phyloP scores from a whole-genome alignment of 225 moss, liverwort and hornwort species.

The Bryum argenteum region DNA sequence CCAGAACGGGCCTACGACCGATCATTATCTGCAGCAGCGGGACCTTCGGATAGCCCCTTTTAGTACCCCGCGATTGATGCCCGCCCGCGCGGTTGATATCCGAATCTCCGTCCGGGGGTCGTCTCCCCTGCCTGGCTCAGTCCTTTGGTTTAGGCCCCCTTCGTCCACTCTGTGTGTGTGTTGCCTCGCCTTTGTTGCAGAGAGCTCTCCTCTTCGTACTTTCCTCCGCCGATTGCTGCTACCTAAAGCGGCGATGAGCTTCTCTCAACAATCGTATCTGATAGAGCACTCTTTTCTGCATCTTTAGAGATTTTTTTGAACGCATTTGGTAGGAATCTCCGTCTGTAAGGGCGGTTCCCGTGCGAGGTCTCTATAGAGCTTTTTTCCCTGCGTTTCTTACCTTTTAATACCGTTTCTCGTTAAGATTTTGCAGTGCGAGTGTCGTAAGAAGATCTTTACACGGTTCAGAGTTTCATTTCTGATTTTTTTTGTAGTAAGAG shows the following conservation, averaged over 20 bases:
- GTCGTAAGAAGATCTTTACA: slow-evolving; percentile 8
- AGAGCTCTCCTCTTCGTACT: slow-evolving; percentile 19
- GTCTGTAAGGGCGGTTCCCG: slow-evolving; percentile 20
- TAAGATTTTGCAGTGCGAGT: slow-evolving; percentile 27
- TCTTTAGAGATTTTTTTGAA: slow-evolving; percentile 34
- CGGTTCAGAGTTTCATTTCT: background rate
- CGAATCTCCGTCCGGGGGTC: background rate
- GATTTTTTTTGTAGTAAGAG: background rate
- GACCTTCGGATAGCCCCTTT: slow-evolving; percentile 21
- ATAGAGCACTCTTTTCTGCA: background rate
- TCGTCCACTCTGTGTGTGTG: slow-evolving; percentile 13
- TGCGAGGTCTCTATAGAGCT: slow-evolving; percentile 13
- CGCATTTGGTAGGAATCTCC: slow-evolving; percentile 26
- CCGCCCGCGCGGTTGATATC: background rate
- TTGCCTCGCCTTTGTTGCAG: slow-evolving; percentile 12
- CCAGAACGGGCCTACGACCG: background rate
- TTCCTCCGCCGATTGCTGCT: slow-evolving; percentile 33
- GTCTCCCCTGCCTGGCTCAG: slow-evolving; percentile 34
- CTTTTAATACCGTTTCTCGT: slow-evolving; percentile 1
- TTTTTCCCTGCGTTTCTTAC: slow-evolving; percentile 14
- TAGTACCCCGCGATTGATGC: background rate
- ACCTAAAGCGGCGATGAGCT: slow-evolving; percentile 36
- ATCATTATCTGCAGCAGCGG: slow-evolving; percentile 38
- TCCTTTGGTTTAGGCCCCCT: slow-evolving; percentile 44
- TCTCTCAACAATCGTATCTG: slow-evolving; percentile 32